Base-by-base conservation (phyloP, 352 stramenopile genomes). In the Phytophthora brassicae region DNA sequence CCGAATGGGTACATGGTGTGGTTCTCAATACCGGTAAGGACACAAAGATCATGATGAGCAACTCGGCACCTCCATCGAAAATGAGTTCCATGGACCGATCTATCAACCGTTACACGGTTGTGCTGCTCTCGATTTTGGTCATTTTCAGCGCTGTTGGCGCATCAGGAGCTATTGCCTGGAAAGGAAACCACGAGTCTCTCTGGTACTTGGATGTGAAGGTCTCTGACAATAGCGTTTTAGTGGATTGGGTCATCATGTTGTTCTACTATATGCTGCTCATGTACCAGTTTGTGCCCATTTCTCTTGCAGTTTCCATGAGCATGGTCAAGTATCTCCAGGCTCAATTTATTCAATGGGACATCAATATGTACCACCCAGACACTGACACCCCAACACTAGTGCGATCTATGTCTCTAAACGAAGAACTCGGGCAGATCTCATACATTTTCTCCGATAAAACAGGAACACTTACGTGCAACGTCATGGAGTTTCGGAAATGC, bases 391-490 rank as follows among this genome's bases (percentile, higher is more conserved):
- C 88, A 9, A 90, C 92, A 20, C 71, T 96, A 7, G 94, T 96
- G n/a, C 89, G 95, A 19, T 95, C 79, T n/a, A 96, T 96, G 75
- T 93, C 92, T 14, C 81, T 98, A 26, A 97, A 97, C 49, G 94
- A 97, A 69, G 92, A 98, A 50, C 80, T 98, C 13, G 97, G 97
- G 2, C 92, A 98, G 80, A 97, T 99, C 44, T 90, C 96, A 24
- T 99, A 99, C 63, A 94, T 99, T 6, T 99, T 99, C 71, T 98
- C 88, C 1, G 97, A 99, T 76, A 99, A 99, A 66, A 99, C 97
- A 2, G 97, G 97, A n/a, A 99, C 97, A n/a, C 77, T 99, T 4
- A 99, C 97, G 1, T 97, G 96, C 69, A 99, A 99, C 74, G 81
- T 99, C 6, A 99, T 99, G 97, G 88, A 99, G 67, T 98, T 98